These are phyloP conservation scores for Lycium ferocissimum DNA, from an alignment of 257 asterid genomes.

Conservation along the genomic window DNA sequence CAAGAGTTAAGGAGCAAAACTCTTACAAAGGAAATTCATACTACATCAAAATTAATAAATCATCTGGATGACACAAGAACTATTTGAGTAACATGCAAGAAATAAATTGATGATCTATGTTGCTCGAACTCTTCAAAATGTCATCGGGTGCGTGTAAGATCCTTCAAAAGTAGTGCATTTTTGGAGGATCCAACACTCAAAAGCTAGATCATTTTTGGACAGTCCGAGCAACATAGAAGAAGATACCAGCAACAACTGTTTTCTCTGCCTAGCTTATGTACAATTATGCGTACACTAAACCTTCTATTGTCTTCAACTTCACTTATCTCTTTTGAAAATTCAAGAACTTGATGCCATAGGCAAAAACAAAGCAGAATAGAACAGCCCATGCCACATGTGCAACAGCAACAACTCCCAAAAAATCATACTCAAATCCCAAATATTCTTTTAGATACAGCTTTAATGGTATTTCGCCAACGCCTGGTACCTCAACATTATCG, in stretches of 20 bases:
- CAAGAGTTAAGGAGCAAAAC: background rate
- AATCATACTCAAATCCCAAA: conserved; percentile 68
- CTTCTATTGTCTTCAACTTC: background rate
- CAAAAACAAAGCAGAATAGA: conserved; percentile 45
- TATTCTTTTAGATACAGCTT: conserved; percentile 48
- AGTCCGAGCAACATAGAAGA: background rate
- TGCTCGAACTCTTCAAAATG: background rate
- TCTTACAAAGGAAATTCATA: background rate
- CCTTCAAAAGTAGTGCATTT: background rate
- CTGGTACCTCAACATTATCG: conserved; percentile 51
- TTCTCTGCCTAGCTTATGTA: background rate
- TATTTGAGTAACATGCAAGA: background rate
- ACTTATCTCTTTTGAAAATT: conserved; percentile 59
- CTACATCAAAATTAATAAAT: background rate
- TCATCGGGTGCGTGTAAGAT: background rate
- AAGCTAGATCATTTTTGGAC: background rate
- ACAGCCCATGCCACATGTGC: conserved; percentile 53
- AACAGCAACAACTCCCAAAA: conserved; percentile 65
- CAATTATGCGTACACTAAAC: background rate
- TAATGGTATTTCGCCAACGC: conserved; percentile 42
- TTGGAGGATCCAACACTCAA: background rate
- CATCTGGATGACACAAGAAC: background rate
- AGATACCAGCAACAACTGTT: background rate
- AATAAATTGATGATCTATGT: background rate
- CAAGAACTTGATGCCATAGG: conserved; percentile 50